A percentile compares a stretch with the other conserved stretches of the same genome.
Conservation (phyloP, 2,329 filamentous ascomycete species). For the Xylaria hypoxylon region DNA sequence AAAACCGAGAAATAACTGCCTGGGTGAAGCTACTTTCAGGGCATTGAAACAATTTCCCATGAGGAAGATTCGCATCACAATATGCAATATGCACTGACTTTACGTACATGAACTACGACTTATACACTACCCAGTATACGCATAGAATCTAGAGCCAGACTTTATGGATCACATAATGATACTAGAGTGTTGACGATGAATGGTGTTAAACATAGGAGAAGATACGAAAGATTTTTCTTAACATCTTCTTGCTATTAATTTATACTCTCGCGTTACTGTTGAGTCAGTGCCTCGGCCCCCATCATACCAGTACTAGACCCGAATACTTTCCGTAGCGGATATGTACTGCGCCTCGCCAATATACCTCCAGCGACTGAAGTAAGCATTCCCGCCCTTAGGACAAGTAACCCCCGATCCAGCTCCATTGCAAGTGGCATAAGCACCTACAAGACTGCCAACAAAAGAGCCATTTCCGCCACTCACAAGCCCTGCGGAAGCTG, state of each 20-base stretch:
- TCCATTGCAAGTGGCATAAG: constrained; percentile 55
- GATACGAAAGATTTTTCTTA: neutral
- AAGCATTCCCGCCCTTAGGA: constrained; percentile 48
- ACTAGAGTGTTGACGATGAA: constrained; percentile 7
- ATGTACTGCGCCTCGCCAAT: constrained; percentile 44
- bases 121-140: constrained; percentile 3
- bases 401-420: constrained; percentile 46
- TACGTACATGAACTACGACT: neutral
- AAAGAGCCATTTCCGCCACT: constrained; percentile 52
- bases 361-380: constrained; percentile 48
- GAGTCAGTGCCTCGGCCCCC: neutral
- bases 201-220: neutral
- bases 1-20: constrained; percentile 6
- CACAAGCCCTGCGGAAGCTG: constrained; percentile 48
- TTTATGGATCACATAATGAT: neutral
- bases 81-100: neutral
- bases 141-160: neutral
- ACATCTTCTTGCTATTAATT: neutral
- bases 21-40: neutral
- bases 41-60: neutral
- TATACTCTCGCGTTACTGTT: neutral
- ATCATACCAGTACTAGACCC: neutral
- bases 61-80: too few relatives aligned
- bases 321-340: constrained; percentile 42
- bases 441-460: constrained; percentile 51